Evolutionary conservation across 2,329 filamentous ascomycete species (phyloP).

Genomic region (Aspergillus fumigatus): DNA sequence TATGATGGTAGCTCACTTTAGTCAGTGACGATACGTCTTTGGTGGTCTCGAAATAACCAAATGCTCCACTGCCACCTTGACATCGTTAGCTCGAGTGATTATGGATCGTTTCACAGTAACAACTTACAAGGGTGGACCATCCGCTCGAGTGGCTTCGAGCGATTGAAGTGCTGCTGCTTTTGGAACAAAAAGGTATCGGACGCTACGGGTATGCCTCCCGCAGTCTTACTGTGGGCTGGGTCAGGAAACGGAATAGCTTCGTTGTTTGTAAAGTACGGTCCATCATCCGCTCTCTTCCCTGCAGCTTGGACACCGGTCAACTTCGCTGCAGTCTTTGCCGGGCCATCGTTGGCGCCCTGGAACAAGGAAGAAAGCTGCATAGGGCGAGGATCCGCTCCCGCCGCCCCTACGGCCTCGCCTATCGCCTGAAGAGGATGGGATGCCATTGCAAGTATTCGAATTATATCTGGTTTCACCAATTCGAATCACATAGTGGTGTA

Average conservation of each 20-base stretch:
- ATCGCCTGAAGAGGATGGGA: neutral
- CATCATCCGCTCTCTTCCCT: conserved; percentile 48
- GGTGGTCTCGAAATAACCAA: conserved; percentile 24
- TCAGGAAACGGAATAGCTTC: conserved; percentile 52
- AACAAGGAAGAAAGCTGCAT: conserved; percentile 24
- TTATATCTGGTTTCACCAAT: too few relatives aligned
- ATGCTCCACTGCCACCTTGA: conserved; percentile 17
- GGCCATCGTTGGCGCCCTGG: conserved; percentile 48
- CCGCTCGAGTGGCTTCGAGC: conserved; percentile 50
- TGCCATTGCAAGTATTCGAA: neutral
- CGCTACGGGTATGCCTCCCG: conserved; percentile 48
- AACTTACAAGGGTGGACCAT: conserved; percentile 24
- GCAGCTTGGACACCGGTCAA: conserved; percentile 44
- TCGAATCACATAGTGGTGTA: too few relatives aligned
- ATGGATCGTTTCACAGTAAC: neutral
- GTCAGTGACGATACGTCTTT: conserved; percentile 17
- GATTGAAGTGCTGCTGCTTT: conserved; percentile 54
- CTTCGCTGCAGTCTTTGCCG: conserved; percentile 49
- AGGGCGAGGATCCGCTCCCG: conserved; percentile 36
- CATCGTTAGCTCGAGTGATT: neutral
- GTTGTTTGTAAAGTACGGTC: conserved; percentile 52
- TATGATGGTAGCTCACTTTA: conserved; percentile 2
- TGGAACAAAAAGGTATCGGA: conserved; percentile 52
- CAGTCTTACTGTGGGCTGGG: conserved; percentile 48
- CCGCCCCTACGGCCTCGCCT: conserved; percentile 36